Evolutionary conservation across 2,329 filamentous ascomycete genomes (phyloP).

Genomic region (Penicillium sp.): DNA sequence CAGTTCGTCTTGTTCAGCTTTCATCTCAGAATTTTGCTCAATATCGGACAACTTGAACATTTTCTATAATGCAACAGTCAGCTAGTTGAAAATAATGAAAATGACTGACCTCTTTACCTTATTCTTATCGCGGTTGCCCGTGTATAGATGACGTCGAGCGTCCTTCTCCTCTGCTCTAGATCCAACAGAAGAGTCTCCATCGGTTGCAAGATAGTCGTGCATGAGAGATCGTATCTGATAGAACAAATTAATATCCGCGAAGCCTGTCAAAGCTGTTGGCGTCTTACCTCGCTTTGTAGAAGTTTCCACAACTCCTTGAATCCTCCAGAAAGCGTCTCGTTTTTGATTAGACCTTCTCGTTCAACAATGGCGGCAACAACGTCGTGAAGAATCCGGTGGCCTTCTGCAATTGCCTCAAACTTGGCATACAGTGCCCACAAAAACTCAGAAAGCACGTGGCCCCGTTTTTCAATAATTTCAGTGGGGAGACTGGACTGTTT

Average conservation of each 20-base stretch:
- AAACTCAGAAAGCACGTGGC: conserved; percentile 84
- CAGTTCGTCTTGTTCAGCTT: conserved; percentile 80
- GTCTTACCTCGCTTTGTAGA: conserved; percentile 76
- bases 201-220: conserved; percentile 93
- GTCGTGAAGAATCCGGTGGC: conserved; percentile 90
- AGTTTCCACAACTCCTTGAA: conserved; percentile 98
- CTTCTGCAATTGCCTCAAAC: conserved; percentile 94
- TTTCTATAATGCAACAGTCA: conserved; percentile 47
- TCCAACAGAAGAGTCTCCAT: conserved; percentile 68
- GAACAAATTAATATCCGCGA: not conserved
- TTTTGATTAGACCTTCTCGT: conserved; percentile 66
- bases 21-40: conserved; percentile 74
- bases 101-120: conserved; percentile 36
- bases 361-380: conserved; percentile 81
- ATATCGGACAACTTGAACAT: conserved; percentile 79
- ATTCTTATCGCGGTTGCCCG: conserved; percentile 47
- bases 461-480: conserved; percentile 71
- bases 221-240: conserved; percentile 74
- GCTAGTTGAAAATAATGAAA: not conserved
- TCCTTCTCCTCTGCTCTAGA: conserved; percentile 50
- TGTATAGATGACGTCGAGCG: conserved; percentile 52
- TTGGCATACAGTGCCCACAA: conserved; percentile 92
- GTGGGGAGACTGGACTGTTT: conserved; percentile 57
- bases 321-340: conserved; percentile 70
- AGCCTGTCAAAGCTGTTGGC: too few relatives aligned